Percentiles rank a stretch among this genome's conserved stretches.
phyloP scores from a whole-genome alignment of 2,329 filamentous ascomycete species.

The Rugonectria rugulosa region DNA sequence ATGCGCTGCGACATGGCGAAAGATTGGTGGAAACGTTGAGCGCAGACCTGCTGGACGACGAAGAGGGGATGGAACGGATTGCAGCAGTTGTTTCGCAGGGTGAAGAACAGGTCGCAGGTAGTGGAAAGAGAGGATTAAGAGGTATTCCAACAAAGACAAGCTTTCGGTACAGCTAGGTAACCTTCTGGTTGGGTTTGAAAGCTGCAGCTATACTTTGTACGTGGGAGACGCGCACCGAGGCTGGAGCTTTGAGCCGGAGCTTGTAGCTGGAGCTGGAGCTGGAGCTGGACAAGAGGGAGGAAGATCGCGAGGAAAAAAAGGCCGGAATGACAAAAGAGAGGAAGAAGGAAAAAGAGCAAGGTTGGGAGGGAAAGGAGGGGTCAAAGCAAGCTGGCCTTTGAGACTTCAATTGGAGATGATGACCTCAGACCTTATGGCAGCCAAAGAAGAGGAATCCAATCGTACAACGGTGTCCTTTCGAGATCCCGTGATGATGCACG shows the following conservation, averaged over 20 bases:
- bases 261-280: constrained; percentile 6
- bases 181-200: too few relatives aligned
- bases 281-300: neutral
- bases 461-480: constrained; percentile 50
- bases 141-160: constrained; percentile 3
- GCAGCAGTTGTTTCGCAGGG: neutral
- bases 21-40: constrained; percentile 23
- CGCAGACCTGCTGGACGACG: constrained; percentile 40
- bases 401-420: constrained; percentile 39
- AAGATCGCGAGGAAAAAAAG: neutral
- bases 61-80: constrained; percentile 2
- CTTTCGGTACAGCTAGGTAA: constrained; percentile 14
- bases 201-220: too few relatives aligned
- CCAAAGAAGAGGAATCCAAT: constrained; percentile 30
- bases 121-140: neutral
- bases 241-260: constrained; percentile 11
- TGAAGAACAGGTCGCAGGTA: constrained; percentile 2
- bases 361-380: constrained; percentile 17
- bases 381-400: constrained; percentile 36
- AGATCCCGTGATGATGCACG: constrained; percentile 45
- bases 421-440: constrained; percentile 37
- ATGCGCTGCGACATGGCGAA: constrained; percentile 58
- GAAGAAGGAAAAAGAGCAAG: neutral
- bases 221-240: too few relatives aligned
- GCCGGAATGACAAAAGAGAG: constrained; percentile 18